Base-by-base conservation (phyloP, 768 basidiomycete genomes). In the Lentinula sp. region DNA sequence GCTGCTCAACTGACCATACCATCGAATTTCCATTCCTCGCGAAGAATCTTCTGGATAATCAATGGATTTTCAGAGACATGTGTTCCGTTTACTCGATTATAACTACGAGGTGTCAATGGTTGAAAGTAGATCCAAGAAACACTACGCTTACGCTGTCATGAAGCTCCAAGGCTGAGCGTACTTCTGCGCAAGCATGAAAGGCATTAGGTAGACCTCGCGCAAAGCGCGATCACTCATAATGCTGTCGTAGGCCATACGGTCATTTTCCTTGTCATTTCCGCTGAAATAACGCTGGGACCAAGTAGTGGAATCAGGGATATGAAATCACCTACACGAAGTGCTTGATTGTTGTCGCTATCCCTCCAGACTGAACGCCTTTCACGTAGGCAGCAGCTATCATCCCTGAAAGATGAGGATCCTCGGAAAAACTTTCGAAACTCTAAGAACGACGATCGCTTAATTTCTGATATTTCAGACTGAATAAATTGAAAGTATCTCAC, bases 211-310 rank as follows among this genome's bases (percentile, higher is more conserved):
- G 56, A 91, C 76, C 68, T 91, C 88, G 49, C 88, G 77, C 48
- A 91, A 71, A 18, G 88, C 85, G 35, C 89, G 77, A 34, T 82
- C 80, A 8, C 86, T 84, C 63, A 91, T 73, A 40, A 84, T 79
- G 76, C 79, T 72, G 78, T 91, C 86, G 64, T 84, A 89, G 31
- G 72, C 87, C 71, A 83, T 80, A 9, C 88, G 81, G 65, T 89
- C 88, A 63, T 90, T 81, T 69, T 93, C 90, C 71, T 91, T 91
- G 74, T 93, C 91, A 66, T 93, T 93, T 23, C 82, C 84, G 18
- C 86, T 86, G 62, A 23, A 42, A 60, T 43, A n/a, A 64, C 61
- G 42, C 3, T 32, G 31, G 21, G 11, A 43, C 40, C 15, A 49
- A 16, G 31, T 32, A 21, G 6, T 15, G 9, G 21, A 53, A 62